phyloP scores from a whole-genome alignment of 495 filamentous ascomycete species.

The Friedmanniomyces endolithicus region DNA sequence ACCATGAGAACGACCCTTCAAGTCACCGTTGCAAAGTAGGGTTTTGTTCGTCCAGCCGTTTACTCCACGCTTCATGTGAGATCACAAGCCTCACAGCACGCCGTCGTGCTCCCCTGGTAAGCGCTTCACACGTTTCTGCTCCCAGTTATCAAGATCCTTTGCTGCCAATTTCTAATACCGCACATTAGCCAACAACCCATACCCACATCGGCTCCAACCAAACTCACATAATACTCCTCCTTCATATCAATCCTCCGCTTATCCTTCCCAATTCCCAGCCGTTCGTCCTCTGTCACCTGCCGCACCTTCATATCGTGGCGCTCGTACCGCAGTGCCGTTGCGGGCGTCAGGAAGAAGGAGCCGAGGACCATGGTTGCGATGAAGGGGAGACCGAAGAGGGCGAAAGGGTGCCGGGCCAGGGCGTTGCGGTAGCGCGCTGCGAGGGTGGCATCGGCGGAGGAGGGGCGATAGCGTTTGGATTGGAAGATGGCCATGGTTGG shows the following conservation, averaged over 20 bases:
- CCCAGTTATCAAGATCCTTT: conserved; percentile 92
- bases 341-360: conserved; percentile 87
- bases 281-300: conserved; percentile 70
- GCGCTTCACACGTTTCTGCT: conserved; percentile 82
- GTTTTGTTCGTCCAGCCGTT: background rate
- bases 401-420: conserved; percentile 67
- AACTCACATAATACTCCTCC: conserved; percentile 90
- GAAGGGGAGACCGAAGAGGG: conserved; percentile 94
- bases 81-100: conserved; percentile 42
- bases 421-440: conserved; percentile 60
- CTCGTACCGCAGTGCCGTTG: conserved; percentile 86
- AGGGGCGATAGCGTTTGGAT: conserved; percentile 56
- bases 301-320: conserved; percentile 76
- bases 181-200: background rate
- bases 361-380: conserved; percentile 82
- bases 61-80: background rate
- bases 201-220: background rate
- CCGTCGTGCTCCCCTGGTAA: conserved; percentile 84
- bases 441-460: conserved; percentile 43
- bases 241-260: conserved; percentile 61
- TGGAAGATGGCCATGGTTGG: conserved; percentile 56
- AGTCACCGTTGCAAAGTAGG: no score
- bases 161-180: conserved; percentile 61
- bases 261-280: conserved; percentile 61
- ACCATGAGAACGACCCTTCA: background rate